phyloP scores from a whole-genome alignment of 2,329 filamentous ascomycete genomes.

The Pleurostoma richardsiae region DNA sequence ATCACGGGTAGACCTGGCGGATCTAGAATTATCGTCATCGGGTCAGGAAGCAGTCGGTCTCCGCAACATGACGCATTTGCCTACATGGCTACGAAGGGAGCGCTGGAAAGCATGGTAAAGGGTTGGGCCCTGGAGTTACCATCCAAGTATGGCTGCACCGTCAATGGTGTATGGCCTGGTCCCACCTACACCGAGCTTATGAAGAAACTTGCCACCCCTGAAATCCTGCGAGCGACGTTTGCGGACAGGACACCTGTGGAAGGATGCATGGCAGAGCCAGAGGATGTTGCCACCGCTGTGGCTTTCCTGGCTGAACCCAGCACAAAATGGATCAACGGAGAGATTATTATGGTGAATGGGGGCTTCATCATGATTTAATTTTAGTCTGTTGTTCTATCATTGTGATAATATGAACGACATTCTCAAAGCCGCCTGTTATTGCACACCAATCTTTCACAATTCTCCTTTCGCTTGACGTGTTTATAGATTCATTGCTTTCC shows the following conservation, averaged over 20 bases:
- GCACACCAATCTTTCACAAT: no score
- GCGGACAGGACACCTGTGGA: background rate
- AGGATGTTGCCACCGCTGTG: background rate
- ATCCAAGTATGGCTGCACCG: constrained; percentile 37
- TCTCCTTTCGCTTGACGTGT: no score
- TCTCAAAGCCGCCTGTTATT: no score
- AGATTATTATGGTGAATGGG: background rate
- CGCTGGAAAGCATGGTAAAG: constrained; percentile 39
- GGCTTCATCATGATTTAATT: background rate
- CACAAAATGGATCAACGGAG: background rate
- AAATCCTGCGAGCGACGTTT: background rate
- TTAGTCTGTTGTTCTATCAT: no score
- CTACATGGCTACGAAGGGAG: constrained; percentile 42
- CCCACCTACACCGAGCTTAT: constrained; percentile 22
- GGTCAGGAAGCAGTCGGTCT: background rate
- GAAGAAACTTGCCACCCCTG: background rate
- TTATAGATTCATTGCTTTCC: no score
- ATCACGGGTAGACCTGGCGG: background rate
- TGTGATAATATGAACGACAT: no score
- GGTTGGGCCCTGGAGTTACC: constrained; percentile 38
- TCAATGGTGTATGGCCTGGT: constrained; percentile 37
- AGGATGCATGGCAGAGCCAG: background rate
- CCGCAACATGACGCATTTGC: background rate
- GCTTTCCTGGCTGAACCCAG: background rate
- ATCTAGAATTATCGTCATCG: background rate